Conservation (phyloP, 2,329 filamentous ascomycete genomes). For the Achaetomium macrosporum region DNA sequence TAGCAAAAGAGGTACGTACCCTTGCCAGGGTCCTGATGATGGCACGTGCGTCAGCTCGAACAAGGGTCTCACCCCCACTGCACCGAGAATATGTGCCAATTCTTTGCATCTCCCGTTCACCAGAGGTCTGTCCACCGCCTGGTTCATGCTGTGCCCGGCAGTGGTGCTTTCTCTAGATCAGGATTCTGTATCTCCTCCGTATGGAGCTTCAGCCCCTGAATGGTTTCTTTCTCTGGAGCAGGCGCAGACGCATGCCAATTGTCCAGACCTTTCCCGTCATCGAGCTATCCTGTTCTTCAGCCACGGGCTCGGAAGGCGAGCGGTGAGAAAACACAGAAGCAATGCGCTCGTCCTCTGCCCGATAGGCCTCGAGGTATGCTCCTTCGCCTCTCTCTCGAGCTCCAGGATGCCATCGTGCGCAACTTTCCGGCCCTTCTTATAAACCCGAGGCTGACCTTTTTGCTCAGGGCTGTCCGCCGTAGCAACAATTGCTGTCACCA, state of each 20-base stretch:
- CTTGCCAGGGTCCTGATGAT: neutral
- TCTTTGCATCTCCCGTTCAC: no score
- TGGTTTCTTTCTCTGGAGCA: no score
- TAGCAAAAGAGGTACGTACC: slow-evolving; percentile 5
- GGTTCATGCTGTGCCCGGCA: no score
- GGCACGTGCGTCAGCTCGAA: slow-evolving; percentile 5
- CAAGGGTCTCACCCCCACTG: no score
- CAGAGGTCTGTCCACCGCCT: no score
- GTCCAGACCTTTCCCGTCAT: neutral
- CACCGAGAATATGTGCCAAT: no score
- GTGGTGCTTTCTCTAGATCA: no score
- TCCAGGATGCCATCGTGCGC: neutral
- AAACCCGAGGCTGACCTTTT: slow-evolving; percentile 8
- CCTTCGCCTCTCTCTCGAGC: neutral
- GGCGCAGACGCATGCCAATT: no score
- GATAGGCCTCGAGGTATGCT: slow-evolving; percentile 8
- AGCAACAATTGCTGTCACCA: neutral
- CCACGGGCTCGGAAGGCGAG: neutral
- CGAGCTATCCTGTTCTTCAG: neutral
- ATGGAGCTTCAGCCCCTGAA: no score
- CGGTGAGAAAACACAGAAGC: neutral
- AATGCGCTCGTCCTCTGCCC: neutral
- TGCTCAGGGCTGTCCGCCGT: no score
- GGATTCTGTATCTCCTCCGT: no score
- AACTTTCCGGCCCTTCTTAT: neutral